phyloP scores from a whole-genome alignment of 768 basidiomycete genomes.

The Amanita subjunquillea region DNA sequence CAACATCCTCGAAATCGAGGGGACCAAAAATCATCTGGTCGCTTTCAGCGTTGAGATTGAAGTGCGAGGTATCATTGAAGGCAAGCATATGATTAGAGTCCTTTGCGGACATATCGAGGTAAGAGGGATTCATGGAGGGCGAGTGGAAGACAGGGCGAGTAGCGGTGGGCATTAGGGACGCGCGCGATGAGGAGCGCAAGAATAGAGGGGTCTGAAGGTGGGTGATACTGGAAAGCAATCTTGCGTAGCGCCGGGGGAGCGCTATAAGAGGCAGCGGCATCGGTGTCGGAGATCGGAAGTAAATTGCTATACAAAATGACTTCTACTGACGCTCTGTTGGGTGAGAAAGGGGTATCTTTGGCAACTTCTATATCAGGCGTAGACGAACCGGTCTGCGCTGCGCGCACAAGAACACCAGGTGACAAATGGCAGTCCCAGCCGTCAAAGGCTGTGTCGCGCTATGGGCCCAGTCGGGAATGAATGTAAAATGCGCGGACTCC shows the following conservation, averaged over 20 bases:
- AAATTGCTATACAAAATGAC: conserved; percentile 23
- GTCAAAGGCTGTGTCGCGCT: conserved; percentile 2
- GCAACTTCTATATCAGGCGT: conserved; percentile 4
- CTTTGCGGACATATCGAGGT: conserved; percentile 12
- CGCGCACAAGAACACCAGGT: not conserved
- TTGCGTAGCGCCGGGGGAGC: conserved; percentile 14
- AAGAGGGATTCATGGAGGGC: conserved; percentile 12
- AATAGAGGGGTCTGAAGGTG: conserved; percentile 13
- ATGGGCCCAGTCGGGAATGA: not conserved
- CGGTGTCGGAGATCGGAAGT: conserved; percentile 11
- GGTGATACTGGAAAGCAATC: conserved; percentile 19
- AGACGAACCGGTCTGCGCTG: conserved; percentile 2
- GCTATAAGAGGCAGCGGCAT: conserved; percentile 30
- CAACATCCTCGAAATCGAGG: conserved; percentile 44
- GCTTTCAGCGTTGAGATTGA: conserved; percentile 23
- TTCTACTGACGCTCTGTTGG: conserved; percentile 17
- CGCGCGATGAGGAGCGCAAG: conserved; percentile 25
- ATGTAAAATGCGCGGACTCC: not conserved
- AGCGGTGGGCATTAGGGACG: conserved; percentile 30
- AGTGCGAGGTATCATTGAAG: conserved; percentile 24
- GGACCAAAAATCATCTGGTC: conserved; percentile 52
- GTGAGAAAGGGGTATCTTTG: conserved; percentile 14
- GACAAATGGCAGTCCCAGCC: not conserved
- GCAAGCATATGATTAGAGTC: conserved; percentile 20
- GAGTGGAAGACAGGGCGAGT: conserved; percentile 23